Base-by-base conservation (phyloP, 2,329 filamentous ascomycete species). In the Alternaria ethzedia region DNA sequence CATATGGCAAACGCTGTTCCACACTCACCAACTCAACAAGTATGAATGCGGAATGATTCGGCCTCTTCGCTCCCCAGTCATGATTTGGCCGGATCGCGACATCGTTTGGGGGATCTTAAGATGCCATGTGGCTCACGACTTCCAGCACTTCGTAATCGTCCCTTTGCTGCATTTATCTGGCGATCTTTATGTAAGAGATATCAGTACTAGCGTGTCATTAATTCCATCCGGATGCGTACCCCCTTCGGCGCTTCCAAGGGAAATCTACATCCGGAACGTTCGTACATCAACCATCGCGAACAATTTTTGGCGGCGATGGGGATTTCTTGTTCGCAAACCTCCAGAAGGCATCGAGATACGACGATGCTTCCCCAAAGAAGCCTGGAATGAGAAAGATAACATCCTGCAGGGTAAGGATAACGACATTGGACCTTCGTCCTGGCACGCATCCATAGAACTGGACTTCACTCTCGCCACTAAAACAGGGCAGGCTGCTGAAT, bases 191-290 rank as follows among this genome's bases (percentile, higher is more conserved):
- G 11, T 51, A 11, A 43, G 67, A 2, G 61, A 66, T 13, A n/a
- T 46, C 2, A 61, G 50, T 15, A 64, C 59, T 1, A 64, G 54
- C 15, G 58, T 70, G 0, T 61, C 49, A 1, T 23, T 65, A 0
- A 20, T 69, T 4, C 44, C 54, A 2, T n/a, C 25, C 8, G 17
- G 5, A 6, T n/a, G 21, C 28, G 2, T 59, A 23, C 43, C 47
- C 6, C 10, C 49, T 5, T 11, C 26, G 2, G n/a, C 5, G 2
- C 15, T 20, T 5, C 2, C 47, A 3, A 45, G 32, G 26, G 69
- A 69, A n/a, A 51, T 69, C 0, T 71, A 66, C 30, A 65, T 71
- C 12, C 56, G 63, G n/a, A 66, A 68, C 26, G 64, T 32, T 43
- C 54, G 52, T 6, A 58, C 55, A 4, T 25, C 54, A 0, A 55